phyloP scores from a whole-genome alignment of 441 rosid genomes.

The Erodium texanum region DNA sequence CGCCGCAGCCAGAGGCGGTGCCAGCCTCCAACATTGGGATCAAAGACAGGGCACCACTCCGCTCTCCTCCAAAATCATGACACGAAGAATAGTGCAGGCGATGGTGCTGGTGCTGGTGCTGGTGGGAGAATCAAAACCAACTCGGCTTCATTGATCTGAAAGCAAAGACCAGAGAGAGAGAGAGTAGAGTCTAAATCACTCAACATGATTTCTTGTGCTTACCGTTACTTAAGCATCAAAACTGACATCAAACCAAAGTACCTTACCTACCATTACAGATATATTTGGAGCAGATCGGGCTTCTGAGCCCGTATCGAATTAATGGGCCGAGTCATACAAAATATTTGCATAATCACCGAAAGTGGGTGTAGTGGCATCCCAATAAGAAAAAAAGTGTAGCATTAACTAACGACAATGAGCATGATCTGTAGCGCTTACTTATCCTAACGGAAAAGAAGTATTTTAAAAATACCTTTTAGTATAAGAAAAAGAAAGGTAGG shows the following conservation, averaged over 20 bases:
- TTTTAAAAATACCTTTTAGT: too few relatives aligned
- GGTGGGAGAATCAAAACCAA: neutral
- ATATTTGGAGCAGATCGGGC: too few relatives aligned
- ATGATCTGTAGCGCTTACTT: too few relatives aligned
- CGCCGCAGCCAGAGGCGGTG: neutral
- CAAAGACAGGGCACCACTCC: conserved; percentile 5
- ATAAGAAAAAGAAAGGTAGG: too few relatives aligned
- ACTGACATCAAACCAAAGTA: neutral
- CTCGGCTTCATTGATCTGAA: neutral
- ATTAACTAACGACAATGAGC: too few relatives aligned
- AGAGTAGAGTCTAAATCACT: neutral
- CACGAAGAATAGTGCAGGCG: too few relatives aligned
- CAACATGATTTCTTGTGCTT: neutral
- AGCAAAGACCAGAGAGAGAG: neutral
- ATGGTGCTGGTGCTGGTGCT: neutral
- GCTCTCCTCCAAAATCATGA: too few relatives aligned
- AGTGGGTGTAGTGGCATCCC: neutral
- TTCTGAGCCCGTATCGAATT: neutral
- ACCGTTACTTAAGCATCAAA: neutral
- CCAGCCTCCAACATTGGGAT: conserved; percentile 51
- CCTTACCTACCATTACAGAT: neutral
- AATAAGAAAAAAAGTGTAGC: too few relatives aligned
- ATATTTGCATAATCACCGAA: neutral
- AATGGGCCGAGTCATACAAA: neutral
- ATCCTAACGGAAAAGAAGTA: too few relatives aligned